These are phyloP conservation scores for Gypsophila paniculata DNA, from an alignment of 179 eudicot species.

Conservation along the genomic window DNA sequence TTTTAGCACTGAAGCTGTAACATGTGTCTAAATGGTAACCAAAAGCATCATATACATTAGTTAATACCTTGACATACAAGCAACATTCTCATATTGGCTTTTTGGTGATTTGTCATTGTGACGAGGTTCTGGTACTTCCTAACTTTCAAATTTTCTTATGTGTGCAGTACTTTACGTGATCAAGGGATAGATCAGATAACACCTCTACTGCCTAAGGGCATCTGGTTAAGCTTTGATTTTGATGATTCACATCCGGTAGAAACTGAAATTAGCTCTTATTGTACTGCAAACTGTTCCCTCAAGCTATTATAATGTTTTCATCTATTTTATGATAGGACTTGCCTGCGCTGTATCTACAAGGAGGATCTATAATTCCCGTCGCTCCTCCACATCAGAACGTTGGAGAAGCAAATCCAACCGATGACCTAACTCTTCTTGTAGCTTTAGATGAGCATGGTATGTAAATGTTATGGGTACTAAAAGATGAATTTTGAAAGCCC, in stretches of 20 bases:
- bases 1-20: not conserved
- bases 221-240: conserved; percentile 88
- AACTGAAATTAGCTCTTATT: conserved; percentile 14
- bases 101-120: not conserved
- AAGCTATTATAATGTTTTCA: conserved; percentile 15
- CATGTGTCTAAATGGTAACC: conserved; percentile 3
- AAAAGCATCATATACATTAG: not conserved
- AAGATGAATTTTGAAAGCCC: not conserved
- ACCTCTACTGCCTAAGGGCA: conserved; percentile 68
- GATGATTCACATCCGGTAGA: conserved; percentile 92
- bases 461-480: not conserved
- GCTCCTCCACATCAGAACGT: conserved; percentile 73
- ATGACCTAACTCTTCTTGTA: conserved; percentile 78
- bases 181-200: conserved; percentile 51
- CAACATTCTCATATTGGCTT: not conserved
- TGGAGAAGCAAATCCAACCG: conserved; percentile 67
- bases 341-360: conserved; percentile 69
- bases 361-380: conserved; percentile 83
- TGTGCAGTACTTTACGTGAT: conserved; percentile 56
- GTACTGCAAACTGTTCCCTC: not conserved
- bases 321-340: conserved; percentile 54
- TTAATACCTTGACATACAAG: not conserved
- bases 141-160: conserved; percentile 12
- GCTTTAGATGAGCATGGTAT: conserved; percentile 88
- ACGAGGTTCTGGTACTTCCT: not conserved